These are phyloP conservation scores for Funneliformis caledonium DNA, from an alignment of 371 early-diverging fungal species.

Conservation along the genomic window DNA sequence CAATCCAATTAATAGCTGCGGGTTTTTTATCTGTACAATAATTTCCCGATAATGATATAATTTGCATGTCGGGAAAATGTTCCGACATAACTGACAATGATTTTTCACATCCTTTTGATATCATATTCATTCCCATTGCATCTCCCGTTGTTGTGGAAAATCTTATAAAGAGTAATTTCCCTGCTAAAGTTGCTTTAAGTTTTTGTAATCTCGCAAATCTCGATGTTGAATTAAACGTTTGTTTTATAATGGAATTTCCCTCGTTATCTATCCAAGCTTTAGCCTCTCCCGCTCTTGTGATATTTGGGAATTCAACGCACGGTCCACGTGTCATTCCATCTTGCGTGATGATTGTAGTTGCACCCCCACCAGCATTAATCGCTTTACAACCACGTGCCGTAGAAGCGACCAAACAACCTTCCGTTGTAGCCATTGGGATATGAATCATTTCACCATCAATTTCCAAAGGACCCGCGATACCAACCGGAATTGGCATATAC, in stretches of 20 bases:
- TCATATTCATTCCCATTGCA: conserved; percentile 99
- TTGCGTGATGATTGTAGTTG: conserved; percentile 77
- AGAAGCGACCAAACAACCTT: conserved; percentile 95
- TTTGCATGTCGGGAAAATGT: conserved; percentile 75
- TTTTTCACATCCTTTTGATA: conserved; percentile 94
- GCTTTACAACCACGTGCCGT: conserved; percentile 97
- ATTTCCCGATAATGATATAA: conserved; percentile 90
- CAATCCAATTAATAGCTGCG: conserved; percentile 96
- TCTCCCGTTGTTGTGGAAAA: conserved; percentile 95
- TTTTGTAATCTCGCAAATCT: conserved; percentile 87
- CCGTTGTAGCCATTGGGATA: conserved; percentile 97
- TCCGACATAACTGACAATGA: conserved; percentile 66
- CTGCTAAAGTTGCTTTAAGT: conserved; percentile 86
- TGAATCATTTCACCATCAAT: conserved; percentile 81
- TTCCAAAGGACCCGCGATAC: conserved; percentile 87
- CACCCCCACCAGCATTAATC: conserved; percentile 90
- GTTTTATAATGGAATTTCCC: conserved; percentile 67
- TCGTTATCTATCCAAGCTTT: conserved; percentile 78
- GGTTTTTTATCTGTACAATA: conserved; percentile 98
- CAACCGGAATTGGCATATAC: conserved; percentile 93
- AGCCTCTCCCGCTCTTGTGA: conserved; percentile 69
- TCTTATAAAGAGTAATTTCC: conserved; percentile 82
- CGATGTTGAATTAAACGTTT: conserved; percentile 87
- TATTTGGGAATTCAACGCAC: conserved; percentile 82
- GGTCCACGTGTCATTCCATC: conserved; percentile 97